phyloP scores from a whole-genome alignment of 371 early-diverging fungal species.

The Mucor indicus region DNA sequence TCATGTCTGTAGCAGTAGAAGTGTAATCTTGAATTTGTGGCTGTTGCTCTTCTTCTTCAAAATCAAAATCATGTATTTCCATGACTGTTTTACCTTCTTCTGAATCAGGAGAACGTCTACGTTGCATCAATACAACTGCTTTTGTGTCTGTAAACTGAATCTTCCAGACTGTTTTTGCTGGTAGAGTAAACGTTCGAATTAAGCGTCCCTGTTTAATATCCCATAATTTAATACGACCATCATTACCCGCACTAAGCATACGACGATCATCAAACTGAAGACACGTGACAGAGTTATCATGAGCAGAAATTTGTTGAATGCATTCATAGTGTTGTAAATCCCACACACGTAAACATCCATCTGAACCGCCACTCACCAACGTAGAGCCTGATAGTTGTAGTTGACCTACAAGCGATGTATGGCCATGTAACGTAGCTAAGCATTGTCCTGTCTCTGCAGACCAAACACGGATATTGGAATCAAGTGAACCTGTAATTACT shows the following conservation, averaged over 20 bases:
- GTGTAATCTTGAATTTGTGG: constrained; percentile 22
- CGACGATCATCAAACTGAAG: constrained; percentile 82
- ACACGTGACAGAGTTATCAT: constrained; percentile 82
- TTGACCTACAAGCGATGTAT: constrained; percentile 85
- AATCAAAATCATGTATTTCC: constrained; percentile 53
- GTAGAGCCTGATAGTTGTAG: constrained; percentile 71
- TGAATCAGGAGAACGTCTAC: constrained; percentile 25
- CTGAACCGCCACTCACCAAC: constrained; percentile 84
- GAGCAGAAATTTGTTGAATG: constrained; percentile 71
- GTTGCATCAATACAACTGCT: constrained; percentile 61
- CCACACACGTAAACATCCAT: constrained; percentile 90
- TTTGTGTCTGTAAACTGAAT: constrained; percentile 62
- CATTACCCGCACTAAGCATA: constrained; percentile 83
- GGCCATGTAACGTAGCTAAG: constrained; percentile 67
- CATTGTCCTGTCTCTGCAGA: constrained; percentile 59
- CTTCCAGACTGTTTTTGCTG: constrained; percentile 63
- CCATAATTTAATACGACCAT: constrained; percentile 86
- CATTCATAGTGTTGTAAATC: constrained; percentile 66
- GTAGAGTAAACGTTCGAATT: constrained; percentile 62
- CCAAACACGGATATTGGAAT: constrained; percentile 75
- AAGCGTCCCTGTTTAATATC: constrained; percentile 74
- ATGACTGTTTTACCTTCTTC: constrained; percentile 44
- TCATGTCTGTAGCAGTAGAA: constrained; percentile 14
- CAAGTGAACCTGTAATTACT: constrained; percentile 75
- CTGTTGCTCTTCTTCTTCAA: constrained; percentile 10